A percentile compares a stretch with the other conserved stretches of the same genome.
These are phyloP conservation scores for Boeremia exigua DNA, from an alignment of 2,329 filamentous ascomycete genomes.

Conservation along the genomic window DNA sequence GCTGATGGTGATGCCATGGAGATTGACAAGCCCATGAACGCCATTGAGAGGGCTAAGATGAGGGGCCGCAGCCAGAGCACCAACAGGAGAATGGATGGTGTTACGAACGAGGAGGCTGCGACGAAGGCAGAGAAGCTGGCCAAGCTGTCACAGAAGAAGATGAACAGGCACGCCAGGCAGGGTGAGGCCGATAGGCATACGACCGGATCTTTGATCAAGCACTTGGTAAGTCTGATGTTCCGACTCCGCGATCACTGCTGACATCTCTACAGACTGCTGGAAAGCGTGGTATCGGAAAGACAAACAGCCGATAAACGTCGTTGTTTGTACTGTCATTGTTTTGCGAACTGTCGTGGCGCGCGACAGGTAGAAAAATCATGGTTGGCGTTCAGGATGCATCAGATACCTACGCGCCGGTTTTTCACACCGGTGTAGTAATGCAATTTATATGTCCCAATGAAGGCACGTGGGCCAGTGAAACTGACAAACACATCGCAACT, in stretches of 20 bases:
- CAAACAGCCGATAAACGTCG: constrained; percentile 58
- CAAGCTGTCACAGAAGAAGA: constrained; percentile 95
- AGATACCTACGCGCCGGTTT: constrained; percentile 37
- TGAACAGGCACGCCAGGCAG: constrained; percentile 97
- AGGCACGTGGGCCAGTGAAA: not conserved
- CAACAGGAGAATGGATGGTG: constrained; percentile 78
- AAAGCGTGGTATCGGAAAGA: constrained; percentile 94
- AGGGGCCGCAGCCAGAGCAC: constrained; percentile 68
- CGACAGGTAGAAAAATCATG: constrained; percentile 33
- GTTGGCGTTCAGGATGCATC: constrained; percentile 40
- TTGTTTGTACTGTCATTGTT: constrained; percentile 17
- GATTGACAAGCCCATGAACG: constrained; percentile 52
- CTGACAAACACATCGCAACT: not conserved
- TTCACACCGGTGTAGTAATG: constrained; percentile 28
- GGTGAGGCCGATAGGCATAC: constrained; percentile 95
- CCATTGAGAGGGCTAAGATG: constrained; percentile 70
- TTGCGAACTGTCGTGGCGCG: constrained; percentile 14
- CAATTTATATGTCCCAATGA: constrained; percentile 22
- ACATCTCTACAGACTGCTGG: constrained; percentile 69
- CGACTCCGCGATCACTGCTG: constrained; percentile 16
- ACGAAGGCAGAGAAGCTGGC: constrained; percentile 83
- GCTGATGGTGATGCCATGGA: constrained; percentile 76
- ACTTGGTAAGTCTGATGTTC: constrained; percentile 72
- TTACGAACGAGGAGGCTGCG: constrained; percentile 69
- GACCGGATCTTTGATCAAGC: constrained; percentile 81